Percentiles rank a stretch among this genome's conserved stretches.
phyloP scores from a whole-genome alignment of 73 alveolate species.

The Halteria grandinella region DNA sequence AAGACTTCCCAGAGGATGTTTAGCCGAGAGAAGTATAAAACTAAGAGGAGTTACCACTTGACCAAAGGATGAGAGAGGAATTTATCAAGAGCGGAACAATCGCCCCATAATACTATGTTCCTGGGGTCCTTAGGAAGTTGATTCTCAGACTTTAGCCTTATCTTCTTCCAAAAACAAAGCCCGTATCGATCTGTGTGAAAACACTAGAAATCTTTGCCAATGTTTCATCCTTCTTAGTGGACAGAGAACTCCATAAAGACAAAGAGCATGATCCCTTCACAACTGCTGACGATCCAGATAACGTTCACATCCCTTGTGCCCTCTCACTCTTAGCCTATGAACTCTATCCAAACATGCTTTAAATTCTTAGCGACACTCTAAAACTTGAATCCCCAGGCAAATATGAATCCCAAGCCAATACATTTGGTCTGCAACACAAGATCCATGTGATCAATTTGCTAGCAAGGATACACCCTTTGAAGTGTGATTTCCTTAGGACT shows the following conservation, averaged over 20 bases:
- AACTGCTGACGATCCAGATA: conserved; percentile 33
- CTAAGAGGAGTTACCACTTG: too few species aligned
- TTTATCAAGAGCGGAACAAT: too few species aligned
- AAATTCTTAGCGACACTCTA: conserved; percentile 9
- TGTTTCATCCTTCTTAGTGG: not conserved
- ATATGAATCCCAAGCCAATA: too few species aligned
- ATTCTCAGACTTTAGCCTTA: conserved; percentile 43
- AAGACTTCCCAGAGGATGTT: too few species aligned
- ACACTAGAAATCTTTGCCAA: not conserved
- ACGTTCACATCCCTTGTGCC: conserved; percentile 42
- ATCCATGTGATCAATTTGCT: conserved; percentile 2
- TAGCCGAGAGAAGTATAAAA: too few species aligned
- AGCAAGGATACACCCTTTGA: not conserved
- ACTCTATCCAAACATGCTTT: conserved; percentile 10
- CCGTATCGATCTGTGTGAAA: conserved; percentile 4
- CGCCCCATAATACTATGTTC: too few species aligned
- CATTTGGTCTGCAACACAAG: not conserved
- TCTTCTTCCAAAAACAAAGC: conserved; percentile 24
- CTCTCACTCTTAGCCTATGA: conserved; percentile 33
- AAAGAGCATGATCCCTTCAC: not conserved
- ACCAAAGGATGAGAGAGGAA: too few species aligned
- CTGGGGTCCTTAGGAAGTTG: conserved; percentile 11
- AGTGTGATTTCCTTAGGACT: conserved; percentile 7
- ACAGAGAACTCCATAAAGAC: conserved; percentile 14
- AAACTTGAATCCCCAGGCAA: too few species aligned